Evolutionary conservation across 192 early-diverging fungal genomes (phyloP), one percentile per base, ranked within the genome.

Genomic region (Mortierella claussenii): DNA sequence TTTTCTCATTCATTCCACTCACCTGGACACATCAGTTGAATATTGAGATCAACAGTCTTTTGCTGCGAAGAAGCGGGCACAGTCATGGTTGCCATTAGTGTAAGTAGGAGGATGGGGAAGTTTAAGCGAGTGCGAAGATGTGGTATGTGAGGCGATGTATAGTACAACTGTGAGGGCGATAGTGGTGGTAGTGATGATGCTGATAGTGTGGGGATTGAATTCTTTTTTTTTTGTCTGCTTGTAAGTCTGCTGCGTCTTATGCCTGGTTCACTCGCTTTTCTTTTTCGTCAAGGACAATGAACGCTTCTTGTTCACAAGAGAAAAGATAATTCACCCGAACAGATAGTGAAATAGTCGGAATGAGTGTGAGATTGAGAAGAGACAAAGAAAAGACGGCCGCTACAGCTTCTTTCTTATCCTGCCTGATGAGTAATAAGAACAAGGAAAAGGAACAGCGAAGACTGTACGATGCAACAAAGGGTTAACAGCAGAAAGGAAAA

Each of bases 11-110:
- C 44, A 43, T n/a, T n/a, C 26, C 12, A 63, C 68, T 66, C 62
- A 73, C 65, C 79, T 42, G 70, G 69, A 26, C 69, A 80, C 65
- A 75, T 55, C 54, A 74, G 34, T 34, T 73, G 63, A 27, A 74
- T 65, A 26, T 70, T 73, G 28, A 80, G 59, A 47, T 80, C 79
- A 15, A 66, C 61, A 44, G 63, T 57, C 49, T 33, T 66, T 34
- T 46, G 60, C 26, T 60, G 55, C 8, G 56, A 8, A 12, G 61
- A 45, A 43, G 58, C 40, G 17, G 70, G 21, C 18, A 60, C 54
- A 11, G 63, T 54, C 78, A 73, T 79, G 40, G 55, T 59, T 2
- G 48, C 55, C 69, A 74, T 74, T 45, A 61, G 30, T 27, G 23
- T 34, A 40, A 21, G 17, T 28, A n/a, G 18, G 30, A 20, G 18